A percentile compares a stretch with the other conserved stretches of the same genome.
Conservation (phyloP, 768 basidiomycete genomes). For the Mrakia hoshinonis region DNA sequence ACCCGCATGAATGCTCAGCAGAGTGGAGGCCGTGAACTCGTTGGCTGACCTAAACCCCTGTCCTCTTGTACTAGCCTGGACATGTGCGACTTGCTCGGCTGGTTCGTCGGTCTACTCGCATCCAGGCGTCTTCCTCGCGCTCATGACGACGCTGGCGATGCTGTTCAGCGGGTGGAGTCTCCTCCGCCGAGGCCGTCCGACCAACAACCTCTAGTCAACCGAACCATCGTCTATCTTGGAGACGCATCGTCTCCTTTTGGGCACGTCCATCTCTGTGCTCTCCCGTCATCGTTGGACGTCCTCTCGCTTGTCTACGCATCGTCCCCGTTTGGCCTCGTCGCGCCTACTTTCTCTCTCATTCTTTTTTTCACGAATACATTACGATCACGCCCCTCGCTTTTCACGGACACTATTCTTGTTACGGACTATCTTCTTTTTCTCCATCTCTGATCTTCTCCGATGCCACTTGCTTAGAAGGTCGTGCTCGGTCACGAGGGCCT, state of each 20-base stretch:
- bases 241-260: background rate
- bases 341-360: background rate
- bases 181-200: conserved; percentile 1
- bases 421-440: no score
- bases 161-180: conserved; percentile 20
- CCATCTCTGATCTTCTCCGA: background rate
- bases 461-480: no score
- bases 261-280: background rate
- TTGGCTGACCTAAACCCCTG: background rate
- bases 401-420: background rate
- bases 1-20: background rate
- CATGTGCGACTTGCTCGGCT: conserved; percentile 27
- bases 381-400: background rate
- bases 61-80: conserved; percentile 27
- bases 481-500: no score
- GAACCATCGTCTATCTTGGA: background rate
- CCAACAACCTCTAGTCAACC: background rate
- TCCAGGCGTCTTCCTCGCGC: background rate
- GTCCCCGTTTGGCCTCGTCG: background rate
- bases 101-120: background rate
- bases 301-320: no score
- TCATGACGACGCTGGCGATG: conserved; percentile 20
- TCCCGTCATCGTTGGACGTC: background rate
- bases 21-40: no score
- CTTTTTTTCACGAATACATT: background rate